Percentiles rank a stretch among this genome's conserved stretches.
phyloP scores from a whole-genome alignment of 345 rosid species.

The Boechera retrofracta region DNA sequence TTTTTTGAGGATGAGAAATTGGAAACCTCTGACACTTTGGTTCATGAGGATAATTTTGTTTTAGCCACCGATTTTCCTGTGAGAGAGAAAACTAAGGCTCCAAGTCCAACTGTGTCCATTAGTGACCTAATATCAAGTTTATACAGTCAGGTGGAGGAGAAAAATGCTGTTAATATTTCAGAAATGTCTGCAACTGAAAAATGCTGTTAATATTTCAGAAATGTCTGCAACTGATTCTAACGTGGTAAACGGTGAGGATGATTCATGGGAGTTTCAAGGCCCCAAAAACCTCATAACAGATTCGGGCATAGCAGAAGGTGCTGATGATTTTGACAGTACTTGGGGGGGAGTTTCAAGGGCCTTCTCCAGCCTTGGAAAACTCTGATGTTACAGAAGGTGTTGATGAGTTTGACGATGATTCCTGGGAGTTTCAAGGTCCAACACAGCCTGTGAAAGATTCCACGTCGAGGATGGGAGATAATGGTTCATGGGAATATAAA shows the following conservation, averaged over 20 bases:
- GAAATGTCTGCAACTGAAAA: too few relatives aligned
- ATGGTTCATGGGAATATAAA: slow-evolving; percentile 48
- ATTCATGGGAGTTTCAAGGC: slow-evolving; percentile 45
- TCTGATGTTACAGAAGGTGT: slow-evolving; percentile 43
- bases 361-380: slow-evolving; percentile 37
- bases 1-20: slow-evolving; percentile 63
- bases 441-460: slow-evolving; percentile 34
- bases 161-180: slow-evolving; percentile 42
- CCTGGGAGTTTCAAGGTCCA: slow-evolving; percentile 68
- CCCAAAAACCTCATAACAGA: slow-evolving; percentile 36
- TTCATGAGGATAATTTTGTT: slow-evolving; percentile 49
- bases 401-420: slow-evolving; percentile 63
- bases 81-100: slow-evolving; percentile 46
- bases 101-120: slow-evolving; percentile 52
- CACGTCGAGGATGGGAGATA: slow-evolving; percentile 10
- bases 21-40: slow-evolving; percentile 52
- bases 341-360: slow-evolving; percentile 92
- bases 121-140: slow-evolving; percentile 79
- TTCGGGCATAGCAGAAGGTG: slow-evolving; percentile 36
- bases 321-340: slow-evolving; percentile 59
- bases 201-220: slow-evolving; percentile 44
- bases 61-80: slow-evolving; percentile 30
- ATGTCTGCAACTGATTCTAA: slow-evolving; percentile 32
- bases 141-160: slow-evolving; percentile 67
- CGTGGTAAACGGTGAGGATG: slow-evolving; percentile 37